phyloP scores from a whole-genome alignment of 2,329 filamentous ascomycete genomes.

The Pseudonectria buxi region DNA sequence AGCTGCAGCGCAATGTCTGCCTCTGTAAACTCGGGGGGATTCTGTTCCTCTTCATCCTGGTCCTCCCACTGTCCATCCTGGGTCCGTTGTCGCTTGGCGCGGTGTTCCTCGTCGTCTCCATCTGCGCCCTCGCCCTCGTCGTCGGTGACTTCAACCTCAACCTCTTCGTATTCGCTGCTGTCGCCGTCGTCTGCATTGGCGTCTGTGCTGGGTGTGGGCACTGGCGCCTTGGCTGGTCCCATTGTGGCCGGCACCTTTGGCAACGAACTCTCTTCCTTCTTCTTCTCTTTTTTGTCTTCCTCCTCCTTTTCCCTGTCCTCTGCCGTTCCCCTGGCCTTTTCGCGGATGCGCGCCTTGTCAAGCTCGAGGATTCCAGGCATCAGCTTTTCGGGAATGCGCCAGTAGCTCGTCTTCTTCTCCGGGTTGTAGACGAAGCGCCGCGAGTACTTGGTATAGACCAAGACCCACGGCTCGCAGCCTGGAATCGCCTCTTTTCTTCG shows the following conservation, averaged over 20 bases:
- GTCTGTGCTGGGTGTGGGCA: neutral
- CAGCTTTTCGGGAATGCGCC: conserved; percentile 86
- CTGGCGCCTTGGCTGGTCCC: neutral
- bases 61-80: conserved; percentile 36
- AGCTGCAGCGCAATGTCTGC: conserved; percentile 92
- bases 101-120: conserved; percentile 32
- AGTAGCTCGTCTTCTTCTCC: conserved; percentile 80
- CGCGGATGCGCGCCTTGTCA: conserved; percentile 64
- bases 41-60: conserved; percentile 39
- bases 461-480: conserved; percentile 75
- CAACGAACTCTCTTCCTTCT: conserved; percentile 20
- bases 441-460: conserved; percentile 88
- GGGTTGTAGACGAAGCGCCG: conserved; percentile 87
- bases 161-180: conserved; percentile 70
- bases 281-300: conserved; percentile 6
- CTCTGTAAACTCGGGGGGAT: conserved; percentile 75
- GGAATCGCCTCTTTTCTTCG: conserved; percentile 74
- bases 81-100: conserved; percentile 60
- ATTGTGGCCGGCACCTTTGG: too few relatives aligned
- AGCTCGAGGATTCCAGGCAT: conserved; percentile 68
- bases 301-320: conserved; percentile 5
- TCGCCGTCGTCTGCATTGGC: conserved; percentile 32
- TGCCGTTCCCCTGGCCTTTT: conserved; percentile 38
- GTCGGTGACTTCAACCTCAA: conserved; percentile 51
- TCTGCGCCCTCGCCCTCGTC: conserved; percentile 39